These are phyloP conservation scores for Podosphaera fusca DNA, from an alignment of 2,329 filamentous ascomycete species.

Conservation along the genomic window DNA sequence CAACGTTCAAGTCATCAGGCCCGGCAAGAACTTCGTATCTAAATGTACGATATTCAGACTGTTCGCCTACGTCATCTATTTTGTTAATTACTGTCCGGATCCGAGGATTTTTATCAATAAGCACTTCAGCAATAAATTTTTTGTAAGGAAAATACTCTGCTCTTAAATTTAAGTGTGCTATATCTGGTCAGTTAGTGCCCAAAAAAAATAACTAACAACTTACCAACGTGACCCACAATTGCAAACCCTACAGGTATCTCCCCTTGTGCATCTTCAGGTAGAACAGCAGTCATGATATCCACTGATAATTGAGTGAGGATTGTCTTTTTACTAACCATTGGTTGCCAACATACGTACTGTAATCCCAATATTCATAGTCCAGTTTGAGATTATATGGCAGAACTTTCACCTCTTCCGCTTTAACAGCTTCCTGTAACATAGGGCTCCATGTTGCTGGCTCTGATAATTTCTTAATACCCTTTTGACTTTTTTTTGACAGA, in stretches of 20 bases:
- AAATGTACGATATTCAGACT: slow-evolving; percentile 79
- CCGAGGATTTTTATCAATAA: slow-evolving; percentile 69
- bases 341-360: slow-evolving; percentile 30
- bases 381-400: slow-evolving; percentile 55
- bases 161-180: slow-evolving; percentile 76
- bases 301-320: slow-evolving; percentile 3
- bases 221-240: slow-evolving; percentile 67
- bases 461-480: slow-evolving; percentile 15
- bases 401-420: slow-evolving; percentile 43
- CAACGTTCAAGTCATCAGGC: slow-evolving; percentile 60
- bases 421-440: slow-evolving; percentile 42
- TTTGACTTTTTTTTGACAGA: neutral
- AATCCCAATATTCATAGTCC: slow-evolving; percentile 70
- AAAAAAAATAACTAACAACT: too few relatives aligned
- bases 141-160: slow-evolving; percentile 71
- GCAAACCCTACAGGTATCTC: slow-evolving; percentile 76
- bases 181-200: slow-evolving; percentile 3
- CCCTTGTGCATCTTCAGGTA: slow-evolving; percentile 57
- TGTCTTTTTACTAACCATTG: neutral
- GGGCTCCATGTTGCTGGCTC: slow-evolving; percentile 56
- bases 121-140: slow-evolving; percentile 57
- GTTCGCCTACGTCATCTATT: slow-evolving; percentile 62
- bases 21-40: slow-evolving; percentile 76
- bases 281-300: slow-evolving; percentile 60
- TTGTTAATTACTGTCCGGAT: slow-evolving; percentile 93